phyloP scores from a whole-genome alignment of 2,329 filamentous ascomycete genomes.

The Diaporthe longicolla region DNA sequence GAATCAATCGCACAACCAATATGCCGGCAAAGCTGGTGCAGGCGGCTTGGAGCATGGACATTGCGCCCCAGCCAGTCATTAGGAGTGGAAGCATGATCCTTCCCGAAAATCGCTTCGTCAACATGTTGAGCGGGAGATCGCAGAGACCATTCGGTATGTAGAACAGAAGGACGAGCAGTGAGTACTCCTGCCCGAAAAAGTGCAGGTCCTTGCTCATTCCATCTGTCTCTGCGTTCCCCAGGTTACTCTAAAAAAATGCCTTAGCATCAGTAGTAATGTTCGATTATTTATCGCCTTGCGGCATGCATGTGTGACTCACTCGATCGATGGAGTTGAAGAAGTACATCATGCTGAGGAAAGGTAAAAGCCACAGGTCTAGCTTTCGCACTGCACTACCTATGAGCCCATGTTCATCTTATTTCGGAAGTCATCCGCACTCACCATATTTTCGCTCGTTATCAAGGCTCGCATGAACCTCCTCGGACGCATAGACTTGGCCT shows the following conservation, averaged over 20 bases:
- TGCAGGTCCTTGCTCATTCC: constrained; percentile 54
- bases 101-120: constrained; percentile 61
- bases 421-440: neutral
- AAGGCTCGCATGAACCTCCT: neutral
- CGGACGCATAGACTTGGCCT: neutral
- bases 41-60: constrained; percentile 63
- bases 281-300: constrained; percentile 50
- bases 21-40: constrained; percentile 63
- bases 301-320: neutral
- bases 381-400: constrained; percentile 47
- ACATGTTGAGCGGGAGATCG: constrained; percentile 63
- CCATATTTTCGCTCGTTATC: constrained; percentile 28
- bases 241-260: constrained; percentile 51
- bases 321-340: constrained; percentile 44
- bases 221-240: constrained; percentile 66
- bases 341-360: constrained; percentile 57
- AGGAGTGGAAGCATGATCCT: constrained; percentile 51
- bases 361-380: constrained; percentile 59
- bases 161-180: constrained; percentile 62
- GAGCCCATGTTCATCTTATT: neutral
- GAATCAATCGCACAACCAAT: constrained; percentile 63
- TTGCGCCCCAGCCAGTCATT: constrained; percentile 64
- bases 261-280: constrained; percentile 48
- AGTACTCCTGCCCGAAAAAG: constrained; percentile 59
- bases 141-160: constrained; percentile 65